Evolutionary conservation across 1,139 yeast genomes (phyloP).

Genomic region (Yamadazyma atmosphaerica): DNA sequence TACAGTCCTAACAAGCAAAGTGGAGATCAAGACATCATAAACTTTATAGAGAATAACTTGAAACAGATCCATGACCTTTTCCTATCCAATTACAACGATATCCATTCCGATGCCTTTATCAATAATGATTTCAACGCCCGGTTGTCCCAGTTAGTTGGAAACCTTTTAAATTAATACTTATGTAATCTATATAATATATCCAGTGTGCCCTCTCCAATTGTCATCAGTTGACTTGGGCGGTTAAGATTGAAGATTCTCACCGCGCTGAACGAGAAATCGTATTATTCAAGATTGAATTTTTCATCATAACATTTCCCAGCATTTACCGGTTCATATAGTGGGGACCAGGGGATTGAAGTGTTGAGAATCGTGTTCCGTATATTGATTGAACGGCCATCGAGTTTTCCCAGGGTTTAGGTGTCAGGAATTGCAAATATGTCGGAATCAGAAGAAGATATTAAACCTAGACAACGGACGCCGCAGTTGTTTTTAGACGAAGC

Average conservation of each 20-base stretch:
- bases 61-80: conserved; percentile 29
- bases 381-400: too few relatives aligned
- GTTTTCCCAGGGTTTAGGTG: too few relatives aligned
- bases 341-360: too few relatives aligned
- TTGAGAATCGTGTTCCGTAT: too few relatives aligned
- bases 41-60: conserved; percentile 25
- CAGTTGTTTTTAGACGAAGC: conserved; percentile 48
- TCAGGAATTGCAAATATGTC: conserved; percentile 9
- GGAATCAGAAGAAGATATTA: conserved; percentile 10
- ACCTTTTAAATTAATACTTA: conserved; percentile 12
- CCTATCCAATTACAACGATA: conserved; percentile 8
- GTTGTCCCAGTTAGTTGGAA: conserved; percentile 19
- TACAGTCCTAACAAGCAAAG: conserved; percentile 34
- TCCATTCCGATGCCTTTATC: conserved; percentile 5
- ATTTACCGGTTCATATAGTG: too few relatives aligned
- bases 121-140: conserved; percentile 20
- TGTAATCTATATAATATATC: background rate
- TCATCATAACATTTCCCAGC: too few relatives aligned
- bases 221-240: too few relatives aligned
- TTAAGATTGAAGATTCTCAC: too few relatives aligned
- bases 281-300: too few relatives aligned
- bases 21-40: conserved; percentile 32
- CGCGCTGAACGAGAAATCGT: too few relatives aligned
- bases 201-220: too few relatives aligned
- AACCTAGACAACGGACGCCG: conserved; percentile 14